Evolutionary conservation across 257 asterid species (phyloP).

Genomic region (Primulina eburnea): DNA sequence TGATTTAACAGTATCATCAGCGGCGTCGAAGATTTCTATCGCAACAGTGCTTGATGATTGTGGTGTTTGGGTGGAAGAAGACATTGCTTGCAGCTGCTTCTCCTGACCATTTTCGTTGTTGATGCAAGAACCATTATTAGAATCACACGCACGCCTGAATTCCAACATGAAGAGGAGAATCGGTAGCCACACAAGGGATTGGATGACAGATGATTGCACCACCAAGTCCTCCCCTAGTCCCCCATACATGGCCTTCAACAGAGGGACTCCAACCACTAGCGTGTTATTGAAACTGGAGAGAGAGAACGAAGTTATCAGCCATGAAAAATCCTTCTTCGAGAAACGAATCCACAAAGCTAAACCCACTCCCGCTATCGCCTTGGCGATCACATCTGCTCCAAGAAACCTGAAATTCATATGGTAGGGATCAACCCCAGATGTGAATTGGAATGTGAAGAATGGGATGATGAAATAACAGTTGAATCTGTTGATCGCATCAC

Average conservation of each 20-base stretch:
- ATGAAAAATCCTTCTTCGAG: conserved; percentile 27
- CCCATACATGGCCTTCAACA: conserved; percentile 71
- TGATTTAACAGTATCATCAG: background rate
- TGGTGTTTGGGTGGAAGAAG: background rate
- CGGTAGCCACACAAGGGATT: conserved; percentile 61
- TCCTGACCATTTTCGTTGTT: background rate
- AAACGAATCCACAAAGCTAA: conserved; percentile 55
- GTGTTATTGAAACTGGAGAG: conserved; percentile 56
- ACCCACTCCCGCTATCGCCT: conserved; percentile 27
- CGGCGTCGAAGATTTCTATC: conserved; percentile 8
- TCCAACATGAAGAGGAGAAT: conserved; percentile 46
- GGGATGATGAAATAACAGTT: conserved; percentile 67
- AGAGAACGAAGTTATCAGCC: conserved; percentile 64
- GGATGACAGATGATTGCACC: conserved; percentile 60
- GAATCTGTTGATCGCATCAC: conserved; percentile 70
- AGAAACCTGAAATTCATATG: conserved; percentile 59
- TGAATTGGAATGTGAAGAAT: conserved; percentile 66
- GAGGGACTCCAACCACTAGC: conserved; percentile 68
- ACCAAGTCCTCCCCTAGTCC: conserved; percentile 50
- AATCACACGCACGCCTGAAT: conserved; percentile 29
- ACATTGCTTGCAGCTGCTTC: background rate
- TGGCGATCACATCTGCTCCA: conserved; percentile 54
- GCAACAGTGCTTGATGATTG: background rate
- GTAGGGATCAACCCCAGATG: conserved; percentile 56
- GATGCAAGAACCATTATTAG: background rate